Conservation (phyloP, 75 land plant genomes). For the Cupressus sempervirens region DNA sequence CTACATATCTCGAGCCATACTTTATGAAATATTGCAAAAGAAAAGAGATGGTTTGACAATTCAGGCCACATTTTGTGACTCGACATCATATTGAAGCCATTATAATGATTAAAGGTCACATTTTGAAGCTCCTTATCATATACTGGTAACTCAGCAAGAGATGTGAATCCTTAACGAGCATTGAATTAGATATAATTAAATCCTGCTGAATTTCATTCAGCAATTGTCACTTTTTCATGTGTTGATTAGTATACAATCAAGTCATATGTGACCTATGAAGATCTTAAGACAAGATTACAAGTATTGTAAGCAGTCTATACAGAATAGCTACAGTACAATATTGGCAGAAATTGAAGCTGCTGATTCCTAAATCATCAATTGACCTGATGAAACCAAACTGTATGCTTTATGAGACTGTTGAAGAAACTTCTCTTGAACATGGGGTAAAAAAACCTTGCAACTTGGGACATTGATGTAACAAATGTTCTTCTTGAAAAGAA, state of each 20-base stretch:
- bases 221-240: neutral
- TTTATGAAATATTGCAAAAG: neutral
- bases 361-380: slow-evolving; percentile 28
- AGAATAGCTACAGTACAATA: slow-evolving; percentile 41
- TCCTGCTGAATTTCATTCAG: neutral
- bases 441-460: slow-evolving; percentile 72
- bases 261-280: neutral
- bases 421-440: slow-evolving; percentile 33
- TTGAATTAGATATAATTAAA: neutral
- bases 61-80: neutral
- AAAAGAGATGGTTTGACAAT: neutral
- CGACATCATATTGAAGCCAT: neutral
- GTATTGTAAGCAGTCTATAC: slow-evolving; percentile 35
- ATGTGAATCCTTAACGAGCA: neutral
- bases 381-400: slow-evolving; percentile 43
- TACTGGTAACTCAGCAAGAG: neutral
- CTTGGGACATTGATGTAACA: slow-evolving; percentile 80
- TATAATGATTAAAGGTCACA: neutral
- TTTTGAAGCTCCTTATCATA: neutral
- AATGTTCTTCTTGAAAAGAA: slow-evolving; percentile 64
- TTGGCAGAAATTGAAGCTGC: slow-evolving; percentile 34
- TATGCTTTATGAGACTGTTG: slow-evolving; percentile 27
- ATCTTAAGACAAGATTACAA: slow-evolving; percentile 7
- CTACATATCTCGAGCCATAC: neutral
- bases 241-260: neutral